phyloP scores from a whole-genome alignment of 306 rosid genomes.

The Trichosanthes truncata region DNA sequence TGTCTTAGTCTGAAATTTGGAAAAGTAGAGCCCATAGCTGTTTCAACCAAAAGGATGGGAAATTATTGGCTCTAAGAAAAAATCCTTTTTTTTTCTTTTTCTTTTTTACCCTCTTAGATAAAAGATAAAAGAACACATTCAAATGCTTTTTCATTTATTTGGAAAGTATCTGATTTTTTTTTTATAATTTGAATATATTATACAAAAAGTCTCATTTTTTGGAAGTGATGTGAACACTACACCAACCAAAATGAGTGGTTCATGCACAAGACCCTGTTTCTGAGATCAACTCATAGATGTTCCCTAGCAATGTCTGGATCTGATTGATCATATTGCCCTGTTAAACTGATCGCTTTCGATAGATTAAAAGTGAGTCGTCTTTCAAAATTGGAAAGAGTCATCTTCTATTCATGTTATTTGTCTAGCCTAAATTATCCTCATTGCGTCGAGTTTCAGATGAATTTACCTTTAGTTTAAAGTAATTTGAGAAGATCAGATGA shows the following conservation, averaged over 20 bases:
- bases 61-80: neutral
- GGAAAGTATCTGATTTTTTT: neutral
- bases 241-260: conserved; percentile 16
- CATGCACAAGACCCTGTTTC: conserved; percentile 14
- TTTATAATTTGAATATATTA: neutral
- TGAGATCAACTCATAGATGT: conserved; percentile 5
- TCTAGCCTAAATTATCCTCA: neutral
- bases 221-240: conserved; percentile 9
- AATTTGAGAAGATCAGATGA: neutral
- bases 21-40: neutral
- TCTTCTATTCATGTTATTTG: neutral
- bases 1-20: neutral
- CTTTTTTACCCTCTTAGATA: neutral
- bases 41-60: neutral
- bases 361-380: neutral
- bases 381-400: neutral
- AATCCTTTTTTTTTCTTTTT: no score
- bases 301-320: conserved; percentile 13
- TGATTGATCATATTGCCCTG: conserved; percentile 10
- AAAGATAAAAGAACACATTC: neutral
- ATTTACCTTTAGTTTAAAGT: neutral
- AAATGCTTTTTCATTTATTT: neutral
- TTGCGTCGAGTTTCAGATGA: neutral
- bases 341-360: neutral
- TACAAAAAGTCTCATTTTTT: neutral